Conservation (phyloP, 176 grass and related monocot genomes). For the Canna indica region DNA sequence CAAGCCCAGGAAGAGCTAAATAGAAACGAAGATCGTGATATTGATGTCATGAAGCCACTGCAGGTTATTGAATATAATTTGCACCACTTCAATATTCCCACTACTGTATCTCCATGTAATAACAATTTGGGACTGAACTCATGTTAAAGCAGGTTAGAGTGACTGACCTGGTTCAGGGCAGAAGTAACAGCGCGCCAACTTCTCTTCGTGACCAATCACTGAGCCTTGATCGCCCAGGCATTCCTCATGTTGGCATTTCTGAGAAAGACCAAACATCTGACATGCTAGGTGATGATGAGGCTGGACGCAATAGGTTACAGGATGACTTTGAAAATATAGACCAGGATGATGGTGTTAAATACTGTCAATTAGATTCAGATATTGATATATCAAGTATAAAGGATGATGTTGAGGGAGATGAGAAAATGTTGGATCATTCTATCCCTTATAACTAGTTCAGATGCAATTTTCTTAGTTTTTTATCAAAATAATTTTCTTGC, state of each 20-base stretch:
- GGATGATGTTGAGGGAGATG: conserved; percentile 23
- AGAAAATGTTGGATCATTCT: conserved; percentile 29
- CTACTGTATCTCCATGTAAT: conserved; percentile 6
- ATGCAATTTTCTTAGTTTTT: not conserved
- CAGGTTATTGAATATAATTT: conserved; percentile 36
- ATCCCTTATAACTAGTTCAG: conserved; percentile 14
- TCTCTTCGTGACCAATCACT: conserved; percentile 43
- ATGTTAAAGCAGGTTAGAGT: conserved; percentile 58
- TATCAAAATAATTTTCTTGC: not conserved
- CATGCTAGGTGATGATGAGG: conserved; percentile 7
- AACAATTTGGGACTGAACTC: conserved; percentile 17
- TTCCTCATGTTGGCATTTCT: conserved; percentile 22
- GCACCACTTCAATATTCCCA: not conserved
- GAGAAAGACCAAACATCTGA: conserved; percentile 17
- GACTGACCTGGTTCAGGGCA: conserved; percentile 43
- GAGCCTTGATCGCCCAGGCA: conserved; percentile 47
- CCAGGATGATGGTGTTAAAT: conserved; percentile 64
- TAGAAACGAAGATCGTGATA: conserved; percentile 27
- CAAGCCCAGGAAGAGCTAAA: conserved; percentile 76
- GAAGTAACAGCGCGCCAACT: conserved; percentile 25
- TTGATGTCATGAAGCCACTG: conserved; percentile 61
- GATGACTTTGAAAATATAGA: conserved; percentile 15
- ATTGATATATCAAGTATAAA: conserved; percentile 18
- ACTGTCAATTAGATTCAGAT: conserved; percentile 47
- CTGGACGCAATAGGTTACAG: conserved; percentile 7